Conservation (phyloP, 805 yeast species). For the Komagataella ulmi region DNA sequence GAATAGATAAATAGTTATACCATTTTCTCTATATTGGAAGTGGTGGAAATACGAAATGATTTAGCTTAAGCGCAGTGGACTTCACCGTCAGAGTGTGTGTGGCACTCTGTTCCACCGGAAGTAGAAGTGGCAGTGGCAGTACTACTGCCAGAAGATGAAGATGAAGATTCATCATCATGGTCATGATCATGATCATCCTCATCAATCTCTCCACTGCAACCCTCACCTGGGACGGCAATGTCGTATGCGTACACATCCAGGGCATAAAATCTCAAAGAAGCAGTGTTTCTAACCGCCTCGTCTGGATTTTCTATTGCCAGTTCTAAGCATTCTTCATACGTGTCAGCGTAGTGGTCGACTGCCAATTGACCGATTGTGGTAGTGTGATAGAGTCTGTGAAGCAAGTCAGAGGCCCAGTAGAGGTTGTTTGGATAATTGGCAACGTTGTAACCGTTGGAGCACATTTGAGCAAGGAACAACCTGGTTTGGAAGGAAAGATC, state of each 20-base stretch:
- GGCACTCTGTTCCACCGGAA: not conserved
- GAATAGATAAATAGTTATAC: not conserved
- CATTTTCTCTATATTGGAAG: no score
- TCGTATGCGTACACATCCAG: not conserved
- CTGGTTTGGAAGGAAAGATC: conserved; percentile 18
- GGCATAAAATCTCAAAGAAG: not conserved
- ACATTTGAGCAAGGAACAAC: conserved; percentile 14
- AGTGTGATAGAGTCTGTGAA: conserved; percentile 22
- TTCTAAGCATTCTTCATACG: not conserved
- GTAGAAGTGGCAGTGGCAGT: not conserved
- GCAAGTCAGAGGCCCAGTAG: conserved; percentile 19
- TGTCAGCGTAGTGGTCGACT: not conserved
- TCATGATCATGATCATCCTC: not conserved
- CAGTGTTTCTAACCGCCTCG: not conserved
- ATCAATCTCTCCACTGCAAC: not conserved
- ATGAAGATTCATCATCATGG: not conserved
- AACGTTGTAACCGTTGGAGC: conserved; percentile 17
- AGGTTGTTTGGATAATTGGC: conserved; percentile 8
- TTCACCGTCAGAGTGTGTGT: not conserved
- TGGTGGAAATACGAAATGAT: not conserved
- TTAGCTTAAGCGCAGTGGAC: not conserved
- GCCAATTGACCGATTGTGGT: conserved; percentile 13
- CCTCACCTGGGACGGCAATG: not conserved
- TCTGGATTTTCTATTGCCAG: not conserved
- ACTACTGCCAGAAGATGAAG: not conserved